Evolutionary conservation across 139 green algal genomes (phyloP).

Genomic region (Parachlorella kessleri): DNA sequence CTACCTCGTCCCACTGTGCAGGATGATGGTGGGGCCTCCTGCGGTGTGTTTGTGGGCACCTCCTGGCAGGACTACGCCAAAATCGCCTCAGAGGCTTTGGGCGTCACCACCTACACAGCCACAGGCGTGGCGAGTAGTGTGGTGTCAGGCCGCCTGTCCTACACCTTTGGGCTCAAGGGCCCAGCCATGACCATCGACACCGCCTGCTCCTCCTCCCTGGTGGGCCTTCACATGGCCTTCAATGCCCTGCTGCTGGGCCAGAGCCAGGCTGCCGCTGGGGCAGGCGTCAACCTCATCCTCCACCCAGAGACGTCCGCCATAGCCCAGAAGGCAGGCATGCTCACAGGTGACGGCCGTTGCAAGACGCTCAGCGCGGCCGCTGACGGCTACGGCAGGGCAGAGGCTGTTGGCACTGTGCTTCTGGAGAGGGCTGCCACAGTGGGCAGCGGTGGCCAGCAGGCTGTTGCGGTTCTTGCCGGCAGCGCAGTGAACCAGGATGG

Average conservation of each 20-base stretch:
- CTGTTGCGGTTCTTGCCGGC: conserved; percentile 31
- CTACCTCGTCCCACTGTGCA: no score
- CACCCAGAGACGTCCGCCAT: conserved; percentile 44
- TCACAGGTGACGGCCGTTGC: conserved; percentile 52
- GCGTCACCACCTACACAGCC: conserved; percentile 42
- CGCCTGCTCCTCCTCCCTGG: conserved; percentile 89
- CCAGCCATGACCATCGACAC: conserved; percentile 62
- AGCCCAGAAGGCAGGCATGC: conserved; percentile 49
- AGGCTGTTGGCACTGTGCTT: conserved; percentile 57
- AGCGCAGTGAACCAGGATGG: conserved; percentile 65
- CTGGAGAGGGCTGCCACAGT: conserved; percentile 5
- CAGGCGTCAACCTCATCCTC: conserved; percentile 48
- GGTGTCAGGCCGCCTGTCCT: conserved; percentile 58
- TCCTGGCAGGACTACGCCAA: conserved; percentile 76
- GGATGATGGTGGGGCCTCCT: not conserved
- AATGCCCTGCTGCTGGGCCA: conserved; percentile 35
- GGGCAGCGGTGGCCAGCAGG: not conserved
- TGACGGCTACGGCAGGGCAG: conserved; percentile 63
- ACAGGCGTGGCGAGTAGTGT: conserved; percentile 45
- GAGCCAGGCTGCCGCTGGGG: conserved; percentile 28
- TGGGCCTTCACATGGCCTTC: conserved; percentile 67
- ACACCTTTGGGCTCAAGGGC: conserved; percentile 56
- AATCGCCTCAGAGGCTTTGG: conserved; percentile 11
- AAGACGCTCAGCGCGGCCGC: conserved; percentile 59
- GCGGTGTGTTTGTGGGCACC: conserved; percentile 76